phyloP scores from a whole-genome alignment of 495 filamentous ascomycete species.

The Talaromyces adpressus region DNA sequence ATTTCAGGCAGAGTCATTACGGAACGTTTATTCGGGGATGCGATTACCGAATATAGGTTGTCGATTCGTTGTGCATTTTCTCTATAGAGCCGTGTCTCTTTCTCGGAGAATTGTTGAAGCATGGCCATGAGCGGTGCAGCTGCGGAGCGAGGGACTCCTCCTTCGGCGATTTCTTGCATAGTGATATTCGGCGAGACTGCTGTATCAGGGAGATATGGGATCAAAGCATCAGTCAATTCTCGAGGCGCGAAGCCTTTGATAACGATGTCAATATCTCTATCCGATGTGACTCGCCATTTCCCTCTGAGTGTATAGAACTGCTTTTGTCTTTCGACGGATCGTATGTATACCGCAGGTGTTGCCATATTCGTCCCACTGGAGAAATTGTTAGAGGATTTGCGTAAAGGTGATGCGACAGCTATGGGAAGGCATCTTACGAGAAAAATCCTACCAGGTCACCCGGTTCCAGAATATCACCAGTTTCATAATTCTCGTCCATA shows the following conservation, averaged over 20 bases:
- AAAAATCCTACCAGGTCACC: conserved; percentile 69
- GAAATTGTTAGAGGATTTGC: neutral
- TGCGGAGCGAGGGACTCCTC: conserved; percentile 34
- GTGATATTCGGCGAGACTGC: conserved; percentile 33
- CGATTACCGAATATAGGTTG: conserved; percentile 37
- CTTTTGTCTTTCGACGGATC: conserved; percentile 48
- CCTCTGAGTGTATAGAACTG: conserved; percentile 72
- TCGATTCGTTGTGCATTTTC: conserved; percentile 45
- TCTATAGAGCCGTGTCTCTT: conserved; percentile 30
- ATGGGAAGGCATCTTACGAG: conserved; percentile 26
- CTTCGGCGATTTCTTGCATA: conserved; percentile 32
- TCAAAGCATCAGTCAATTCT: conserved; percentile 49
- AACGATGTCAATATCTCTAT: conserved; percentile 47
- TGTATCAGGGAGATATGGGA: conserved; percentile 53
- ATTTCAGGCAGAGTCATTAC: conserved; percentile 60
- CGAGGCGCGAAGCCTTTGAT: conserved; percentile 56
- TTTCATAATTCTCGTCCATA: conserved; percentile 32
- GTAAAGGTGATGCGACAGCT: neutral
- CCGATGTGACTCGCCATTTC: conserved; percentile 56
- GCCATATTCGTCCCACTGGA: conserved; percentile 31
- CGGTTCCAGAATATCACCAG: conserved; percentile 41
- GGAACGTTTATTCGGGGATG: conserved; percentile 35
- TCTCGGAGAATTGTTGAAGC: conserved; percentile 24
- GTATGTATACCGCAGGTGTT: conserved; percentile 62
- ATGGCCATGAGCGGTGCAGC: conserved; percentile 27